Conservation (phyloP, 495 filamentous ascomycete genomes). For the Peziza echinospora region DNA sequence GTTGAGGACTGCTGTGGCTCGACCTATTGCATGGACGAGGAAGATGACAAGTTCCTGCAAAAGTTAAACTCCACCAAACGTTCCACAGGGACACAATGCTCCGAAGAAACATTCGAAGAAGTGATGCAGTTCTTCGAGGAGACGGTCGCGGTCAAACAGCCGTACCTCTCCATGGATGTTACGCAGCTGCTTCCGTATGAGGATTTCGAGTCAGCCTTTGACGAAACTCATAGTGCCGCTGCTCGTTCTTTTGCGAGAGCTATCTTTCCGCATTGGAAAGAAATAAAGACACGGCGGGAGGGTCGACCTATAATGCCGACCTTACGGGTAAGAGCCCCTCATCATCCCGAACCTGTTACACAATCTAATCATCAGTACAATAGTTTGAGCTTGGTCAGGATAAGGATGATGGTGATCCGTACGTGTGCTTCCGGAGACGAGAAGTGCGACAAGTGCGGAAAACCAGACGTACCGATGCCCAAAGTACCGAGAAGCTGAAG, state of each 20-base stretch:
- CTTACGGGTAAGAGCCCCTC: constrained; percentile 38
- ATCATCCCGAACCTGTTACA: not conserved
- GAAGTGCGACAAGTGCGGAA: constrained; percentile 89
- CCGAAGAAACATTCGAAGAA: constrained; percentile 76
- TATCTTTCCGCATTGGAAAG: constrained; percentile 83
- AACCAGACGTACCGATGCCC: constrained; percentile 79
- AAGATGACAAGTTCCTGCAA: constrained; percentile 69
- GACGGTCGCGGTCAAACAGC: constrained; percentile 56
- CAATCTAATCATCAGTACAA: not conserved
- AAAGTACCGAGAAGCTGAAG: constrained; percentile 84
- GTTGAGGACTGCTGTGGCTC: constrained; percentile 76
- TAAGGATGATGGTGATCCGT: constrained; percentile 87
- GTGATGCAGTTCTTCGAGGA: constrained; percentile 91
- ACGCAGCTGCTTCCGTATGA: constrained; percentile 60
- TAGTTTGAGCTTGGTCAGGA: constrained; percentile 81
- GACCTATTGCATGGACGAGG: constrained; percentile 78
- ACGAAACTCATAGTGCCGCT: constrained; percentile 42
- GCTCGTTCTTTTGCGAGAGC: constrained; percentile 56
- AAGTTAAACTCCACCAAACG: constrained; percentile 49
- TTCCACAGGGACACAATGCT: constrained; percentile 39
- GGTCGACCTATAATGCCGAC: constrained; percentile 49
- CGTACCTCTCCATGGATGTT: constrained; percentile 67
- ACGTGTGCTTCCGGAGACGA: constrained; percentile 91
- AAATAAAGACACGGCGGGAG: constrained; percentile 36
- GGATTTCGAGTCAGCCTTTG: constrained; percentile 57